These are phyloP conservation scores for Hyphopichia burtonii DNA, from an alignment of 1,139 yeast species.

Conservation along the genomic window DNA sequence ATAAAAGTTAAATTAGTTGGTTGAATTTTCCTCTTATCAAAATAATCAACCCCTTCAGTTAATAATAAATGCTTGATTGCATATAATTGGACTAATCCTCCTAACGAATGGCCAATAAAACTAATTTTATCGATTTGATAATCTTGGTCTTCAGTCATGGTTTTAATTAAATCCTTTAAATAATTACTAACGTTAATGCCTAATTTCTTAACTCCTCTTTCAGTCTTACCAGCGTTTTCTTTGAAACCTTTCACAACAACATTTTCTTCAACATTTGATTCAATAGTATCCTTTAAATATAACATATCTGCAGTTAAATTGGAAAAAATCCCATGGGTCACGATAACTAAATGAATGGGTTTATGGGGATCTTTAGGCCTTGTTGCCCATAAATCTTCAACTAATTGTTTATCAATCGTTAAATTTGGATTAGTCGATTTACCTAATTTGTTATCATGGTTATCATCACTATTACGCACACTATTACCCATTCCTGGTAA, in stretches of 20 bases:
- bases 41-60: conserved; percentile 55
- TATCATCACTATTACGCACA: conserved; percentile 11
- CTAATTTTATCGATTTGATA: conserved; percentile 60
- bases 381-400: conserved; percentile 72
- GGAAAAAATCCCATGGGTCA: conserved; percentile 92
- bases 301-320: conserved; percentile 88
- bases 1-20: conserved; percentile 78
- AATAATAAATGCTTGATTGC: conserved; percentile 75
- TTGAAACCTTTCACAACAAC: conserved; percentile 76
- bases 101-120: conserved; percentile 88
- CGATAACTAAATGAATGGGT: conserved; percentile 69
- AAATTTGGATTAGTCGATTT: conserved; percentile 18
- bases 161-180: conserved; percentile 53
- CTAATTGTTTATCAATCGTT: conserved; percentile 50
- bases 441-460: conserved; percentile 8
- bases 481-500: neutral
- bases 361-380: conserved; percentile 32
- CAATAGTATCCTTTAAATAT: conserved; percentile 78
- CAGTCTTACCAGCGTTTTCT: conserved; percentile 87
- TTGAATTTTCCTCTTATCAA: conserved; percentile 43
- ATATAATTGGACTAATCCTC: conserved; percentile 87
- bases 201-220: conserved; percentile 78
- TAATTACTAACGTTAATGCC: conserved; percentile 79
- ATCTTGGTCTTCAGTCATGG: conserved; percentile 22
- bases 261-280: conserved; percentile 57